Base-by-base conservation (phyloP, 495 filamentous ascomycete genomes). In the Penicillium psychrofluorescens region DNA sequence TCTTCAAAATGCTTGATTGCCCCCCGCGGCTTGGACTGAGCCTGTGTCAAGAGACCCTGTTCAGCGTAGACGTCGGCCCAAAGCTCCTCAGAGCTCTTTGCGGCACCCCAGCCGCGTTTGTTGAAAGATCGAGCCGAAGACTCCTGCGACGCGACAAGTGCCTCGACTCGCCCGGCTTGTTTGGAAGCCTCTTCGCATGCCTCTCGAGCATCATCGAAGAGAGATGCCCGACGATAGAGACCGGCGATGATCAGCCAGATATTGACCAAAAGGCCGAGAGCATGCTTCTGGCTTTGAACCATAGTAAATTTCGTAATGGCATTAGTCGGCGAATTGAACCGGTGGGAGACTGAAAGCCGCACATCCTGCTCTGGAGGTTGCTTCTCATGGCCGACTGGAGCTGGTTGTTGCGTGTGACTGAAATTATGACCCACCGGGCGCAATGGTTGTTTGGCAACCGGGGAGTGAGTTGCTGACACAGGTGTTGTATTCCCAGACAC, bases 221-320 rank as follows among this genome's bases (percentile, higher is more conserved):
- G 79, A 1, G 73, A 79, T 9, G 90, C 88, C 36, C 88, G 79
- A 16, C 90, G 79, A 54, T 98, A 97, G 41, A 96, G 79, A 0
- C 83, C 83, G 3, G 87, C 82, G 38, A 95, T 90, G 46, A 89
- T 82, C 10, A 95, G 74, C 92, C 92, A 98, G 15, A 95, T 79
- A 42, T 79, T 81, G n/a, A 85, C 71, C 6, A 95, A 73, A 52
- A 84, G 62, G 6, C 72, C 73, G 30, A 74, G 73, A 15, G 81
- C 71, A 45, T 78, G 79, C 41, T 78, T 78, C 48, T 76, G 71
- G 31, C 59, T 59, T 54, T 72, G 59, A 31, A 62, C 38, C 38
- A 59, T 45, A 29, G 70, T 53, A 29, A 69, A 66, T 48, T 63
- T 63, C 43, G 62, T 66, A 32, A 59, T 48, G 7, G 64, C 56